These are phyloP conservation scores for Ustilago curta DNA, from an alignment of 1,284 basidiomycete genomes.

Conservation along the genomic window DNA sequence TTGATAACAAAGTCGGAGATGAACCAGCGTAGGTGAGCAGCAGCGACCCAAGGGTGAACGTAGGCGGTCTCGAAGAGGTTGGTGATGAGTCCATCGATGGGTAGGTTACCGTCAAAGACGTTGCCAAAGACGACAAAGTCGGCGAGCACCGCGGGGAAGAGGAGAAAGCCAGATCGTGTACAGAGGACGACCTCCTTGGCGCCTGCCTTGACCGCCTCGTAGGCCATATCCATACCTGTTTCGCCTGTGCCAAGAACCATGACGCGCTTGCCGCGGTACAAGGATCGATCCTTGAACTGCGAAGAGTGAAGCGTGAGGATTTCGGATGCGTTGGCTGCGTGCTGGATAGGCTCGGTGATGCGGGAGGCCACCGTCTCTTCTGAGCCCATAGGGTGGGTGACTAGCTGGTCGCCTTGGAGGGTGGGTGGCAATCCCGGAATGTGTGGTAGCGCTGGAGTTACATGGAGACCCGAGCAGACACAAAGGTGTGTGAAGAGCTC, in stretches of 20 bases:
- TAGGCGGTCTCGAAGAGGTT: constrained; percentile 75
- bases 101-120: constrained; percentile 73
- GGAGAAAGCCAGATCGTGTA: constrained; percentile 73
- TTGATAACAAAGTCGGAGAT: constrained; percentile 78
- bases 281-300: constrained; percentile 55
- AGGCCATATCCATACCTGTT: constrained; percentile 77
- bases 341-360: constrained; percentile 31
- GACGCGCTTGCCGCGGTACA: constrained; percentile 56
- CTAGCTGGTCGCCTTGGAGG: constrained; percentile 39
- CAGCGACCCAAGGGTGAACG: constrained; percentile 72
- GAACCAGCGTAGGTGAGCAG: constrained; percentile 76
- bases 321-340: constrained; percentile 35
- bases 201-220: constrained; percentile 73
- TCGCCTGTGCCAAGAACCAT: constrained; percentile 72
- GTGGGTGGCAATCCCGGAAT: constrained; percentile 51
- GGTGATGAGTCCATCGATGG: constrained; percentile 76
- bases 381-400: constrained; percentile 31
- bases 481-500: constrained; percentile 54
- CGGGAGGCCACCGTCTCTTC: constrained; percentile 24
- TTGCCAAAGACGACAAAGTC: constrained; percentile 76
- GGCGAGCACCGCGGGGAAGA: constrained; percentile 77
- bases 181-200: constrained; percentile 75
- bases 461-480: constrained; percentile 59
- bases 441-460: constrained; percentile 47
- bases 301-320: constrained; percentile 59